Percentiles rank a stretch among this genome's conserved stretches.
These are phyloP conservation scores for Cercophora sp. DNA, from an alignment of 495 filamentous ascomycete species.

Conservation along the genomic window DNA sequence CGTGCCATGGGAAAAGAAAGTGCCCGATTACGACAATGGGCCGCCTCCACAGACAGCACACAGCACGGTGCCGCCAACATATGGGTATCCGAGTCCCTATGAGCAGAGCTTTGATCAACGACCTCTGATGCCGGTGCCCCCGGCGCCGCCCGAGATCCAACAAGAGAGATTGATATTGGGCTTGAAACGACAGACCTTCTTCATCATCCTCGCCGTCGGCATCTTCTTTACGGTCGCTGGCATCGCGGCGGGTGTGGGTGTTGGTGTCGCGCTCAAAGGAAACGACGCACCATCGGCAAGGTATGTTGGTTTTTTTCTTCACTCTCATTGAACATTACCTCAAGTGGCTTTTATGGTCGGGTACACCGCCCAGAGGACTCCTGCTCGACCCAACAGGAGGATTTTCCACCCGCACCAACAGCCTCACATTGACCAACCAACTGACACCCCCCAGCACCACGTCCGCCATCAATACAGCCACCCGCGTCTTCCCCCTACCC, in stretches of 20 bases:
- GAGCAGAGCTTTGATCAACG: too few relatives aligned
- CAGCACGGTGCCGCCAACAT: neutral
- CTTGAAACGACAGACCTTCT: neutral
- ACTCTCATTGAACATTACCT: neutral
- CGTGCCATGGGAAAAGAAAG: neutral
- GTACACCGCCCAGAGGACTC: too few relatives aligned
- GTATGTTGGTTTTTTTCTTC: slow-evolving; percentile 6
- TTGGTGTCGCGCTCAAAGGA: slow-evolving; percentile 21
- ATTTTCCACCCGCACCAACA: too few relatives aligned
- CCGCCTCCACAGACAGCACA: neutral
- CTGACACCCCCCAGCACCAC: too few relatives aligned
- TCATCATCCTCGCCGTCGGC: slow-evolving; percentile 16
- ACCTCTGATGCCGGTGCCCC: too few relatives aligned
- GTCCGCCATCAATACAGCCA: too few relatives aligned
- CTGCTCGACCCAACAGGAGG: too few relatives aligned
- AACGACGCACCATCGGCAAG: neutral
- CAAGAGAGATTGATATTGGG: neutral
- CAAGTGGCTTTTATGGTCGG: too few relatives aligned
- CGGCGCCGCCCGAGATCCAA: too few relatives aligned
- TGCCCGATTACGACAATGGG: neutral
- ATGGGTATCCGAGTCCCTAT: neutral
- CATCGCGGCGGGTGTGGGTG: slow-evolving; percentile 28
- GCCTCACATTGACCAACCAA: too few relatives aligned
- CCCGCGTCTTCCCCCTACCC: slow-evolving; percentile 13
- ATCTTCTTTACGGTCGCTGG: slow-evolving; percentile 25